Evolutionary conservation across 148 eudicot genomes (phyloP).

Genomic region (Vaccinium macrocarpon): DNA sequence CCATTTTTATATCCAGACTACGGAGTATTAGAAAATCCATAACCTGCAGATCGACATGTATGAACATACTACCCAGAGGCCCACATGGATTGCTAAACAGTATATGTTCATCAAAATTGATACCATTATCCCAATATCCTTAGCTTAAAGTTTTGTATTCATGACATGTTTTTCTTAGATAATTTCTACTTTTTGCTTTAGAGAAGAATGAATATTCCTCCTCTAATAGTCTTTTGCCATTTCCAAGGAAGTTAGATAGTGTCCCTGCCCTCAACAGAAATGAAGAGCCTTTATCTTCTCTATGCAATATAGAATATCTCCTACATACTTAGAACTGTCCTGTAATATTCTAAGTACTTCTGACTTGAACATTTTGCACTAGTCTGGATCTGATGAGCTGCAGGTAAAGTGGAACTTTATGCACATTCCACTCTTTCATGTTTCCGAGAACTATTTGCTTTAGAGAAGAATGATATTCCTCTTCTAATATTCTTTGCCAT

Average conservation of each 20-base stretch:
- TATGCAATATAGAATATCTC: not conserved
- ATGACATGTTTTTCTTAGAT: not conserved
- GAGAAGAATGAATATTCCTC: not conserved
- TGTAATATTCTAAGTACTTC: not conserved
- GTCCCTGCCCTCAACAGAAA: not conserved
- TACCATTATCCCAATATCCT: not conserved
- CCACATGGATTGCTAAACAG: slow-evolving; percentile 2
- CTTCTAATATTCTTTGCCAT: not conserved
- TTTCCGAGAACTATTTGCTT: not conserved
- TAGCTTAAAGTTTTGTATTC: not conserved
- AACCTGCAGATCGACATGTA: not conserved
- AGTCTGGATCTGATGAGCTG: not conserved
- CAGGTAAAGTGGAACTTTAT: not conserved
- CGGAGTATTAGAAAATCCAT: not conserved
- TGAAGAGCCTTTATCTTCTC: not conserved
- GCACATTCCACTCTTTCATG: not conserved
- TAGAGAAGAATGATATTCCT: no score
- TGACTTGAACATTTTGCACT: not conserved
- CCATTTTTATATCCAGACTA: not conserved
- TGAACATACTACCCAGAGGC: not conserved
- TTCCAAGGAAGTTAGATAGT: not conserved
- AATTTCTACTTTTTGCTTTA: not conserved
- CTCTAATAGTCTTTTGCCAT: not conserved
- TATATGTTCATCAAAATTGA: not conserved
- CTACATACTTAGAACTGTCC: not conserved